A percentile compares a stretch with the other conserved stretches of the same genome.
phyloP scores from a whole-genome alignment of 192 early-diverging fungal species.

The Rhizophlyctis rosea region DNA sequence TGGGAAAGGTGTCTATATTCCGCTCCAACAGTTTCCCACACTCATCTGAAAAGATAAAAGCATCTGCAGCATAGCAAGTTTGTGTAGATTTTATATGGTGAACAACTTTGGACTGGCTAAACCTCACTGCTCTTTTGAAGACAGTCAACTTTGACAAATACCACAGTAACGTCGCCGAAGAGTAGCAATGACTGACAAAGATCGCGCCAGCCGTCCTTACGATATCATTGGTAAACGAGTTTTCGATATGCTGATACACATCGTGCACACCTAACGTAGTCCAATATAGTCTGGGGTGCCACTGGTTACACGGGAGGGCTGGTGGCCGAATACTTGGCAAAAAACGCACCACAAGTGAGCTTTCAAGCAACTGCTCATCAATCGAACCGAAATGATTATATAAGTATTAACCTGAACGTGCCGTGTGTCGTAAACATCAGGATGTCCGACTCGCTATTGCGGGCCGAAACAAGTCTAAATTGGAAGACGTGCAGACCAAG shows the following conservation, averaged over 20 bases:
- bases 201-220: background rate
- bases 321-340: slow-evolving; percentile 62
- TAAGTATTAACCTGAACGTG: background rate
- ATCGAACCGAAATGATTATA: background rate
- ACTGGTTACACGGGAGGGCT: slow-evolving; percentile 80
- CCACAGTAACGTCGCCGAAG: too few species aligned
- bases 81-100: too few species aligned
- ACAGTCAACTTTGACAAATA: too few species aligned
- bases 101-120: too few species aligned
- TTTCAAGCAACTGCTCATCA: background rate
- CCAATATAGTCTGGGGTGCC: slow-evolving; percentile 59
- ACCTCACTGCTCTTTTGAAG: too few species aligned
- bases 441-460: slow-evolving; percentile 72
- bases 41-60: too few species aligned
- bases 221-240: slow-evolving; percentile 42
- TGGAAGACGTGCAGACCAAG: slow-evolving; percentile 53
- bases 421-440: slow-evolving; percentile 16
- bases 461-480: slow-evolving; percentile 67
- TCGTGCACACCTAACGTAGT: too few species aligned
- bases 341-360: slow-evolving; percentile 39
- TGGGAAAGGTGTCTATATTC: too few species aligned
- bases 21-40: too few species aligned
- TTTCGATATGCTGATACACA: too few species aligned
- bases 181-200: too few species aligned
- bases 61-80: too few species aligned